phyloP scores from a whole-genome alignment of 75 land plant species.

The Adiantum capillusveneris region DNA sequence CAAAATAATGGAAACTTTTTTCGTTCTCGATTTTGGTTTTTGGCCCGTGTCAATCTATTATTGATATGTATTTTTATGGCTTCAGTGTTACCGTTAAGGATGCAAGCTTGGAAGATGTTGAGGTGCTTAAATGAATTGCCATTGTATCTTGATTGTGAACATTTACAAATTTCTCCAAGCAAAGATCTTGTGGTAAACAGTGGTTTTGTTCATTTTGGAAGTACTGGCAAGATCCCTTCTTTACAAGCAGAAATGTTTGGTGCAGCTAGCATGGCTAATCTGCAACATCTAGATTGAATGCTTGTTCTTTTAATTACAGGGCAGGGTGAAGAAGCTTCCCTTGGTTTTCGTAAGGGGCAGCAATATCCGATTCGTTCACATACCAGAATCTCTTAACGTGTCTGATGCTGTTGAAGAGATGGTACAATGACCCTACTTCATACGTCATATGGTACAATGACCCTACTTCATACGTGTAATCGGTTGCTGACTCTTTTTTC shows the following conservation, averaged over 20 bases:
- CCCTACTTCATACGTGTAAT: background rate
- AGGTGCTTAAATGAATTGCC: constrained; percentile 10
- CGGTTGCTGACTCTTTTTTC: background rate
- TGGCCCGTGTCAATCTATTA: too few relatives aligned
- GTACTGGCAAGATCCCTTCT: background rate
- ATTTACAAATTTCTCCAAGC: too few relatives aligned
- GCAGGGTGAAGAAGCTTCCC: constrained; percentile 21
- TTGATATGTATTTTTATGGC: background rate
- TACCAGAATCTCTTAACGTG: constrained; percentile 22
- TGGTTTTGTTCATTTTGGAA: too few relatives aligned
- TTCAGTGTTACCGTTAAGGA: constrained; percentile 34
- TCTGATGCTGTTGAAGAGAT: constrained; percentile 33
- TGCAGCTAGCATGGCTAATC: too few relatives aligned
- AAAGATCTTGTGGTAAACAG: too few relatives aligned
- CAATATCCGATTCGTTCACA: constrained; percentile 41
- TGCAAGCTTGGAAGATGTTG: constrained; percentile 25
- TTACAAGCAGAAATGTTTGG: background rate
- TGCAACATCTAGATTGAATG: background rate
- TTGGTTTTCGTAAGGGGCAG: constrained; percentile 33
- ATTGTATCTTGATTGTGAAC: too few relatives aligned
- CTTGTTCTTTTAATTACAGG: constrained; percentile 24
- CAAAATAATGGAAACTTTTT: too few relatives aligned
- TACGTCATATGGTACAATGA: background rate
- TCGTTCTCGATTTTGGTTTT: too few relatives aligned
- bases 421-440: constrained; percentile 15